Percentiles rank a stretch among this genome's conserved stretches.
Evolutionary conservation across 2,329 filamentous ascomycete genomes (phyloP).

Genomic region (Conoideocrella luteorostrata): DNA sequence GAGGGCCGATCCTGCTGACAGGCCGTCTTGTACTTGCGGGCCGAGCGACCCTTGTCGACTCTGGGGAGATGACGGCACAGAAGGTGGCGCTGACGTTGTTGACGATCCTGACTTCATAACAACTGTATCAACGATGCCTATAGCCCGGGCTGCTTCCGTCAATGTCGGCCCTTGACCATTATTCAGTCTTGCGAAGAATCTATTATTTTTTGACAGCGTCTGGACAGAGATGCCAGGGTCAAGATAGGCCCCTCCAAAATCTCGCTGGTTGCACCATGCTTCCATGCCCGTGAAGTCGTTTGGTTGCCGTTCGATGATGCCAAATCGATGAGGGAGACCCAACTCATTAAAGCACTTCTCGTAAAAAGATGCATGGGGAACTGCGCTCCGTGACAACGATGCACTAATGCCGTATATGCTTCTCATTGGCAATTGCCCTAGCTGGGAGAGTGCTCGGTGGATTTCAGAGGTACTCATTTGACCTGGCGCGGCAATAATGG

Average conservation of each 20-base stretch:
- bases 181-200: conserved; percentile 45
- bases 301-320: conserved; percentile 64
- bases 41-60: conserved; percentile 22
- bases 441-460: conserved; percentile 68
- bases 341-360: conserved; percentile 79
- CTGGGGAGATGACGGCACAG: conserved; percentile 42
- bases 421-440: conserved; percentile 74
- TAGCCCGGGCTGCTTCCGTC: conserved; percentile 70
- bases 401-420: conserved; percentile 76
- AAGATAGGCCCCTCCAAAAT: conserved; percentile 77
- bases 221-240: conserved; percentile 62
- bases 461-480: conserved; percentile 83
- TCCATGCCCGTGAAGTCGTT: conserved; percentile 62
- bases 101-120: conserved; percentile 49
- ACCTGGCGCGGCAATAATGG: conserved; percentile 77
- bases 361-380: conserved; percentile 75
- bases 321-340: conserved; percentile 77
- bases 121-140: conserved; percentile 78
- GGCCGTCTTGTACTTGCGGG: conserved; percentile 22
- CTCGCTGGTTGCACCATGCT: conserved; percentile 62
- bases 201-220: conserved; percentile 51
- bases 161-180: conserved; percentile 49
- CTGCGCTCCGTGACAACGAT: conserved; percentile 54
- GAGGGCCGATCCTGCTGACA: conserved; percentile 48
- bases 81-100: conserved; percentile 37